phyloP scores from a whole-genome alignment of 768 basidiomycete species.

The Gloeopeniophorella convolvens region DNA sequence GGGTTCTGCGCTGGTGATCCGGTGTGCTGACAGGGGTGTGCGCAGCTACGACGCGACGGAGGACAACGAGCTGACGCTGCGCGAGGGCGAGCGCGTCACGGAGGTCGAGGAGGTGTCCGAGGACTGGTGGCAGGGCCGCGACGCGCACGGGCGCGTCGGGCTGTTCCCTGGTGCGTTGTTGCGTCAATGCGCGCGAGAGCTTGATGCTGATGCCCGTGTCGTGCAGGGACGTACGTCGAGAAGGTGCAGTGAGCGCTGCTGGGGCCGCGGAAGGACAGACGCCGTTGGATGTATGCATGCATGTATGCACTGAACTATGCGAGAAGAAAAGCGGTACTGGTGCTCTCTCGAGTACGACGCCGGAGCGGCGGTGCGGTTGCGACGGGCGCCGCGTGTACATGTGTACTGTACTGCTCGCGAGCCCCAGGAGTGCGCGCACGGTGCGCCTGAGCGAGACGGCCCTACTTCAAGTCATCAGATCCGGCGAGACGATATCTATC shows the following conservation, averaged over 20 bases:
- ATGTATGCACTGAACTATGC: too few species aligned
- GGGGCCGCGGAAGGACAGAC: too few species aligned
- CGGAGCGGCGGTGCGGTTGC: too few species aligned
- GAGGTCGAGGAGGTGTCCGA: constrained; percentile 77
- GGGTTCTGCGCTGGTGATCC: background rate
- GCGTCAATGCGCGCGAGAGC: background rate
- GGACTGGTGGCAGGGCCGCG: constrained; percentile 85
- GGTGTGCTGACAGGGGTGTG: constrained; percentile 8
- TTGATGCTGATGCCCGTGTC: background rate
- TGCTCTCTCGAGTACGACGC: too few species aligned
- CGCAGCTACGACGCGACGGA: constrained; percentile 82
- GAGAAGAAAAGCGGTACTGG: too few species aligned
- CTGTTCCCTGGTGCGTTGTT: constrained; percentile 64
- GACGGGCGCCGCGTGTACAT: too few species aligned
- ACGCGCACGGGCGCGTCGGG: constrained; percentile 48
- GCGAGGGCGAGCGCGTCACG: constrained; percentile 72
- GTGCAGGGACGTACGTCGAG: constrained; percentile 13
- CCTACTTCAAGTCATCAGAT: too few species aligned
- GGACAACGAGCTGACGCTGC: constrained; percentile 86
- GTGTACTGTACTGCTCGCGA: too few species aligned
- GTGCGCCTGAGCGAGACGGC: too few species aligned
- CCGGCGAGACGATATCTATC: too few species aligned
- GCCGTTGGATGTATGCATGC: too few species aligned
- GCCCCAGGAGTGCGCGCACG: too few species aligned
- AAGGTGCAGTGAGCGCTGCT: constrained; percentile 24